phyloP scores from a whole-genome alignment of 345 rosid genomes.

The Eutrema japonicum region DNA sequence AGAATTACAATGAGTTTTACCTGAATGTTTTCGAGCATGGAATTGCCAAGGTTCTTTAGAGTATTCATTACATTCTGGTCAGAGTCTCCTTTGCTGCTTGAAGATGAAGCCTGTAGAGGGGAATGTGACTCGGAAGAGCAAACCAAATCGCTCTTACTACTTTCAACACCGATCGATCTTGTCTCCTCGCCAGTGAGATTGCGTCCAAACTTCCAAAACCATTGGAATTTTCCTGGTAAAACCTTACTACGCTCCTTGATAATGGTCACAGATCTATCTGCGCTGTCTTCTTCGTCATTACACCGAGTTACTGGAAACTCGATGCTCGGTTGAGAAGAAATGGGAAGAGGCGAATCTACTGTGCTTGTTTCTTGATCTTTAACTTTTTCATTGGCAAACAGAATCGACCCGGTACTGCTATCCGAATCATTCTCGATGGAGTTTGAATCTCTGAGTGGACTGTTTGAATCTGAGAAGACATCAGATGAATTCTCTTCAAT shows the following conservation, averaged over 20 bases:
- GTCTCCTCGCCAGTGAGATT: constrained; percentile 54
- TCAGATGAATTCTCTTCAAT: constrained; percentile 63
- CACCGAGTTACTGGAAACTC: constrained; percentile 42
- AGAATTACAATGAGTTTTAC: constrained; percentile 46
- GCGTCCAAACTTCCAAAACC: constrained; percentile 92
- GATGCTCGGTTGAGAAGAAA: constrained; percentile 56
- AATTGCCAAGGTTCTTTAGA: constrained; percentile 76
- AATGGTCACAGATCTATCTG: constrained; percentile 43
- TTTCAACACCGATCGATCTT: constrained; percentile 45
- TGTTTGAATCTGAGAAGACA: constrained; percentile 56
- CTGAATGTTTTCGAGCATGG: constrained; percentile 98
- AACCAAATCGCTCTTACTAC: constrained; percentile 38
- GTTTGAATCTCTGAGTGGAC: constrained; percentile 55
- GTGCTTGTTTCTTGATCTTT: constrained; percentile 43
- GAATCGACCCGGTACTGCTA: constrained; percentile 66
- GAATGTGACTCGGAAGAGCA: constrained; percentile 47
- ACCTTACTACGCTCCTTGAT: constrained; percentile 57
- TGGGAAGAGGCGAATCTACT: constrained; percentile 56
- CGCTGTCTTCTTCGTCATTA: constrained; percentile 37
- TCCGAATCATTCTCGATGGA: constrained; percentile 65
- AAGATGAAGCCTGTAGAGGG: constrained; percentile 41
- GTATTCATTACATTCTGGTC: constrained; percentile 79
- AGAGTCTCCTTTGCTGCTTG: constrained; percentile 55
- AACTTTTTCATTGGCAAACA: constrained; percentile 53
- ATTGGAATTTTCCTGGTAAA: constrained; percentile 77